phyloP scores from a whole-genome alignment of 345 rosid genomes.

The Populus nigra region DNA sequence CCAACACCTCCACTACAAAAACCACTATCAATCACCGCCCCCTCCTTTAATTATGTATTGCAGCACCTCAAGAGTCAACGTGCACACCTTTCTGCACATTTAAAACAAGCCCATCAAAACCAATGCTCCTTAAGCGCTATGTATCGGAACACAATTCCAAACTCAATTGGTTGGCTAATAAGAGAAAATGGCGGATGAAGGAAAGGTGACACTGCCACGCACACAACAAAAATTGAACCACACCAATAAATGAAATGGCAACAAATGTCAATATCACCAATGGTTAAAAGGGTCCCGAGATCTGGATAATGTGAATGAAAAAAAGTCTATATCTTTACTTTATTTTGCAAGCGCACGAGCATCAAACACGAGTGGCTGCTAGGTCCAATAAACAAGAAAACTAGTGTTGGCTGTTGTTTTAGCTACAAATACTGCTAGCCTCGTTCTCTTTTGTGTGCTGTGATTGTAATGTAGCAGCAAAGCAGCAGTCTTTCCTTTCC shows the following conservation, averaged over 20 bases:
- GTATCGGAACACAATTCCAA: constrained; percentile 26
- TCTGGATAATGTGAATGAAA: constrained; percentile 24
- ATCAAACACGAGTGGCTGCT: constrained; percentile 38
- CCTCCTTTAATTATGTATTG: constrained; percentile 40
- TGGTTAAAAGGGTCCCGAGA: constrained; percentile 36
- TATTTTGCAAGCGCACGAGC: constrained; percentile 37
- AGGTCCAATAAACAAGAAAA: constrained; percentile 31
- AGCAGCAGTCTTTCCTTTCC: not conserved
- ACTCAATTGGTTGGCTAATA: constrained; percentile 4
- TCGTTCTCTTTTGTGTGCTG: constrained; percentile 6
- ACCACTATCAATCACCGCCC: constrained; percentile 44
- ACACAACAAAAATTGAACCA: not conserved
- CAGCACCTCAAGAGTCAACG: constrained; percentile 22
- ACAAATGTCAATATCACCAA: constrained; percentile 31
- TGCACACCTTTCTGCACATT: constrained; percentile 23
- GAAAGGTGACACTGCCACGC: constrained; percentile 26
- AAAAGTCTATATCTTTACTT: not conserved
- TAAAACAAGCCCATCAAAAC: constrained; percentile 21
- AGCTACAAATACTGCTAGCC: constrained; percentile 6
- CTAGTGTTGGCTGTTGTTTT: constrained; percentile 9
- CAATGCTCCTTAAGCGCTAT: constrained; percentile 27
- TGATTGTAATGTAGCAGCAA: constrained; percentile 4
- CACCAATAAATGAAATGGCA: constrained; percentile 9
- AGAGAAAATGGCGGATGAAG: constrained; percentile 52
- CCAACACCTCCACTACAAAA: constrained; percentile 18